Percentiles rank a stretch among this genome's conserved stretches.
phyloP scores from a whole-genome alignment of 2,329 filamentous ascomycete genomes.

The Aureobasidium sp. region DNA sequence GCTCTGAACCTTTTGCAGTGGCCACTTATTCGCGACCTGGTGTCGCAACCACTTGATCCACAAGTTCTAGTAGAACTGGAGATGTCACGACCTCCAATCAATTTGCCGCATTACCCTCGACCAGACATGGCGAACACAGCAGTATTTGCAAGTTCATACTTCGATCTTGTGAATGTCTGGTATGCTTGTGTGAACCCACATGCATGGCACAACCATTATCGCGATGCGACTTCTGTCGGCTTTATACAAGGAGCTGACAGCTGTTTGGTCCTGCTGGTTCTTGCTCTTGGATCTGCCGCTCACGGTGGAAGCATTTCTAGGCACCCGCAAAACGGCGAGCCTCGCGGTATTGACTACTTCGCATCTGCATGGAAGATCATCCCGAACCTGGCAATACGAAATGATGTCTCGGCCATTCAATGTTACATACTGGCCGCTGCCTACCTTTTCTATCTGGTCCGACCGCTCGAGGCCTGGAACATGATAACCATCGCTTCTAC shows the following conservation, averaged over 20 bases:
- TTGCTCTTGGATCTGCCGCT: constrained; percentile 71
- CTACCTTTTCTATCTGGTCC: constrained; percentile 75
- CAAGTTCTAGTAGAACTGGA: constrained; percentile 76
- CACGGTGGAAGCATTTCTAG: constrained; percentile 69
- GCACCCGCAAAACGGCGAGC: constrained; percentile 60
- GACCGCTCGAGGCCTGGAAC: constrained; percentile 77
- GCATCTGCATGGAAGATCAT: constrained; percentile 72
- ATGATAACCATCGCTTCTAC: constrained; percentile 72
- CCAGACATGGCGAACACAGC: constrained; percentile 69
- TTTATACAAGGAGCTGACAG: constrained; percentile 75
- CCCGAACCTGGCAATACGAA: constrained; percentile 71
- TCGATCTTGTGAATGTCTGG: constrained; percentile 75
- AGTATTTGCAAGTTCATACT: constrained; percentile 71
- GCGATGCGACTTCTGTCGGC: constrained; percentile 64
- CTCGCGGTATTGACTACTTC: constrained; percentile 72
- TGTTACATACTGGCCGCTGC: constrained; percentile 75
- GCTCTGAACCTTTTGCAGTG: constrained; percentile 72
- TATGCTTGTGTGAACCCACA: constrained; percentile 81
- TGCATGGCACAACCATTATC: constrained; percentile 70
- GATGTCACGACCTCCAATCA: constrained; percentile 70
- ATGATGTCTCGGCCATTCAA: constrained; percentile 70
- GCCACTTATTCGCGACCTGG: constrained; percentile 71
- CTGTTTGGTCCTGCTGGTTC: constrained; percentile 71
- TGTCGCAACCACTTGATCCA: constrained; percentile 70
- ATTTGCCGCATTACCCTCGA: constrained; percentile 50